A percentile compares a stretch with the other conserved stretches of the same genome.
Conservation (phyloP, 305 asterid species). For the Plantago coronopus region DNA sequence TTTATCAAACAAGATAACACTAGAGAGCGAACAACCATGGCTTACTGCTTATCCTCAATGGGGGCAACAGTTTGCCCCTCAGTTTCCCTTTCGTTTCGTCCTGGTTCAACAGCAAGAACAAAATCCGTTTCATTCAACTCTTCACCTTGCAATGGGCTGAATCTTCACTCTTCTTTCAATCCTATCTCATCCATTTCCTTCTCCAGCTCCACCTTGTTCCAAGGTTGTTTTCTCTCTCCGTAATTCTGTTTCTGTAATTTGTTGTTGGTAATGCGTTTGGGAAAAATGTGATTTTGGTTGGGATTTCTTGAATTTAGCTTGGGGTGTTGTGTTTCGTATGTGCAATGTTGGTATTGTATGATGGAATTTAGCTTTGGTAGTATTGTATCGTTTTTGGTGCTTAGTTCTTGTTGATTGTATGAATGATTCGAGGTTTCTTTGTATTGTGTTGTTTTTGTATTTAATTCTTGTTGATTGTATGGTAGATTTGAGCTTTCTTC, state of each 20-base stretch:
- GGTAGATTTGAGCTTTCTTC: no score
- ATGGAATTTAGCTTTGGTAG: no score
- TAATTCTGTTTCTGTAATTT: not conserved
- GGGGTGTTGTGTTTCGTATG: not conserved
- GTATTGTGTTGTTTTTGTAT: no score
- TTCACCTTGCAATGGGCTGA: conserved; percentile 37
- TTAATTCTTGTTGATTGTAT: no score
- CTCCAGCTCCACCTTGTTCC: conserved; percentile 52
- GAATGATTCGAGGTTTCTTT: no score
- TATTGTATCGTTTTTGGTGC: no score
- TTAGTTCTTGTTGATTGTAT: no score
- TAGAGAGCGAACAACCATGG: conserved; percentile 37
- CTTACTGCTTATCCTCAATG: conserved; percentile 47
- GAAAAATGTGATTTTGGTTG: not conserved
- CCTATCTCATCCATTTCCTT: conserved; percentile 46
- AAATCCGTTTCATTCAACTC: conserved; percentile 28
- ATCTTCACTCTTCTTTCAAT: conserved; percentile 59
- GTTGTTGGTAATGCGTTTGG: not conserved
- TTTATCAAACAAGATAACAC: not conserved
- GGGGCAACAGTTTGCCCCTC: conserved; percentile 45
- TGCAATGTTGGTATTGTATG: not conserved
- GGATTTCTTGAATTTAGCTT: not conserved
- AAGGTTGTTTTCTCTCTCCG: conserved; percentile 34
- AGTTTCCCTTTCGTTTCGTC: conserved; percentile 56
- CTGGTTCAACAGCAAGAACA: conserved; percentile 39